phyloP scores from a whole-genome alignment of 768 basidiomycete genomes.

The Rhodosporidiobolus odoratus region DNA sequence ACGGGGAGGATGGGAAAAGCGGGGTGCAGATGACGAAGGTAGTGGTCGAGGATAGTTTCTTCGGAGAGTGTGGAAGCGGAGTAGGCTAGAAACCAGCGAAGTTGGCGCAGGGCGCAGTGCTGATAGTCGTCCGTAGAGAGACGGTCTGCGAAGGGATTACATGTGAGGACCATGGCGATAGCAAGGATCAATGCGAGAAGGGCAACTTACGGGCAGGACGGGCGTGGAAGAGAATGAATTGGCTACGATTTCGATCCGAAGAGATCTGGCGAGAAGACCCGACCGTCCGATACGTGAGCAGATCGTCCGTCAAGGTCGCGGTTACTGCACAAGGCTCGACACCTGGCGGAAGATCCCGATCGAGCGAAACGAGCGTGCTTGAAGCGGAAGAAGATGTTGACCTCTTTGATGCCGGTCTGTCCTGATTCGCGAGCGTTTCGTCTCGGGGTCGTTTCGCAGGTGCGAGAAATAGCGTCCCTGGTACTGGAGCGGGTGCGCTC shows the following conservation, averaged over 20 bases:
- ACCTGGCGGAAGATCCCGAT: background rate
- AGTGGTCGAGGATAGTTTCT: background rate
- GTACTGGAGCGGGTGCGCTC: too few relatives aligned
- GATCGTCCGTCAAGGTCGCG: conserved; percentile 29
- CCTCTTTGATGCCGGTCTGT: too few relatives aligned
- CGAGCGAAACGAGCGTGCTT: conserved; percentile 3
- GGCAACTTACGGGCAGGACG: conserved; percentile 15
- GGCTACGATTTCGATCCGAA: background rate
- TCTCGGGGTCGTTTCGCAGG: too few relatives aligned
- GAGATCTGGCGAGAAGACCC: conserved; percentile 20
- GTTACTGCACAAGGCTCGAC: conserved; percentile 22
- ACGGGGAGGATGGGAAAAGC: conserved; percentile 5
- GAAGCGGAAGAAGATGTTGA: background rate
- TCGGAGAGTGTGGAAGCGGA: background rate
- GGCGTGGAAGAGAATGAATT: conserved; percentile 20
- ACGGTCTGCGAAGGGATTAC: background rate
- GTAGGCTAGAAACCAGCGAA: conserved; percentile 8
- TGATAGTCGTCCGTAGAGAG: background rate
- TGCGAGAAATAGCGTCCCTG: too few relatives aligned
- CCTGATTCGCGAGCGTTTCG: too few relatives aligned
- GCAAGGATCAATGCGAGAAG: background rate
- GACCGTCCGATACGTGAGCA: conserved; percentile 8
- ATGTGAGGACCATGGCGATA: too few relatives aligned
- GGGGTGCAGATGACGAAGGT: background rate
- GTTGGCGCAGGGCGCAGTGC: background rate